Evolutionary conservation across 75 land plant genomes (phyloP).

Genomic region (Sequoiadendron giganteum): DNA sequence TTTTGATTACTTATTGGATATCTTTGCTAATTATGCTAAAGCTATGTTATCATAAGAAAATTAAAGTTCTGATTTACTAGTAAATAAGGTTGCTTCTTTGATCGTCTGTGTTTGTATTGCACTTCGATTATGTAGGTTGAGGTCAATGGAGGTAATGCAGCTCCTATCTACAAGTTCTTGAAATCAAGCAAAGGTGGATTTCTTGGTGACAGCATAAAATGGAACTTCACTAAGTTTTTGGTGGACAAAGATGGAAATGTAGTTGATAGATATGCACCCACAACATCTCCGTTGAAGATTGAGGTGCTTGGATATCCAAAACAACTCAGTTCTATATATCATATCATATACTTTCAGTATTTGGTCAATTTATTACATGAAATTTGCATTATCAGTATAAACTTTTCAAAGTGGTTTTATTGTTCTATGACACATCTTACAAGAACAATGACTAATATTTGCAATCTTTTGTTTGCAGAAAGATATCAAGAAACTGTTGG

Average conservation of each 20-base stretch:
- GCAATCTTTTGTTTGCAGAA: conserved; percentile 8
- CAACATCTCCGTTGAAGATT: conserved; percentile 68
- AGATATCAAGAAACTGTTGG: conserved; percentile 17
- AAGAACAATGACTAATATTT: neutral
- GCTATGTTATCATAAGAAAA: neutral
- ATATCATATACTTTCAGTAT: neutral
- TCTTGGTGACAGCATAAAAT: conserved; percentile 77
- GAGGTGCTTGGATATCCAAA: conserved; percentile 32
- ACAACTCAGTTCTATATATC: neutral
- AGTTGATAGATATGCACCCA: conserved; percentile 84
- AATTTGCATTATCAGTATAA: too few species aligned
- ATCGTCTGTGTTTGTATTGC: neutral
- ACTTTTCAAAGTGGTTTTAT: neutral
- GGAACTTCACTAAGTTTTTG: conserved; percentile 91
- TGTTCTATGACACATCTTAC: neutral
- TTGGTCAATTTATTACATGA: neutral
- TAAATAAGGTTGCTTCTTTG: neutral
- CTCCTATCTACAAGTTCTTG: conserved; percentile 78
- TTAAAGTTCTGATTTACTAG: neutral
- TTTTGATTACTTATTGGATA: neutral
- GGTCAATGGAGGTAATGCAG: conserved; percentile 78
- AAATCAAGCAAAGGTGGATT: conserved; percentile 75
- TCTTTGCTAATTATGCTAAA: neutral
- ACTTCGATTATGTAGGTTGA: conserved; percentile 45
- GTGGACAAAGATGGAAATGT: conserved; percentile 78